A percentile compares a stretch with the other conserved stretches of the same genome.
phyloP scores from a whole-genome alignment of 164 flowering plant genomes.

The Vitis rotundifolia region DNA sequence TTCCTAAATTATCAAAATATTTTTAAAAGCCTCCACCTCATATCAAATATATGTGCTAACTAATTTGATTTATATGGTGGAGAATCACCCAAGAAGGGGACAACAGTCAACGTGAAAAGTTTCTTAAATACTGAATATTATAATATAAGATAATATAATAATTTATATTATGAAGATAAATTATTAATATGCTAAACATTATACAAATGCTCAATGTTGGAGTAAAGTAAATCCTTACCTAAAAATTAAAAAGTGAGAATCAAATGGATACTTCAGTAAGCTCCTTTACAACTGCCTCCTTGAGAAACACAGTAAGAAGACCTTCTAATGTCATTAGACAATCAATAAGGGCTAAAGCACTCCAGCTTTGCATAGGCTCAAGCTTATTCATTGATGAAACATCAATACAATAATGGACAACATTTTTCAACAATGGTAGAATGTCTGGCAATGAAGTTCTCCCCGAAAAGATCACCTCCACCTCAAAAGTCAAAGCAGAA shows the following conservation, averaged over 20 bases:
- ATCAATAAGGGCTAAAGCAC: conserved; percentile 71
- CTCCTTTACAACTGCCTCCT: conserved; percentile 68
- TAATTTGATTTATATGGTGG: no score
- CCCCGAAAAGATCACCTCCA: conserved; percentile 91
- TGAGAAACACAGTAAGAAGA: conserved; percentile 52
- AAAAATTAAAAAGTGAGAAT: background rate
- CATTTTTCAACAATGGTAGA: conserved; percentile 65
- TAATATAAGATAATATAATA: no score
- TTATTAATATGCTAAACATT: conserved; percentile 8
- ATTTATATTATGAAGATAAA: conserved; percentile 4
- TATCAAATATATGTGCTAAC: no score
- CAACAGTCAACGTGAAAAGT: no score
- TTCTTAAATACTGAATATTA: no score
- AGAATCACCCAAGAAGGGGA: no score
- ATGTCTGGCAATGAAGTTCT: conserved; percentile 56
- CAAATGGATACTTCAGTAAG: conserved; percentile 48
- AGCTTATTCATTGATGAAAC: conserved; percentile 54
- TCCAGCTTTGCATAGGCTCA: conserved; percentile 85
- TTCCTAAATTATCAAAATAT: no score
- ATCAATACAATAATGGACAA: conserved; percentile 56
- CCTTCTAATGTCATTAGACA: conserved; percentile 71
- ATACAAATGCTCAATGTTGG: background rate
- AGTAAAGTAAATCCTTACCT: background rate
- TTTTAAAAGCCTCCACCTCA: no score
- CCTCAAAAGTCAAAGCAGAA: conserved; percentile 47